Conservation (phyloP, 495 filamentous ascomycete genomes). For the Margaritispora aquatica region DNA sequence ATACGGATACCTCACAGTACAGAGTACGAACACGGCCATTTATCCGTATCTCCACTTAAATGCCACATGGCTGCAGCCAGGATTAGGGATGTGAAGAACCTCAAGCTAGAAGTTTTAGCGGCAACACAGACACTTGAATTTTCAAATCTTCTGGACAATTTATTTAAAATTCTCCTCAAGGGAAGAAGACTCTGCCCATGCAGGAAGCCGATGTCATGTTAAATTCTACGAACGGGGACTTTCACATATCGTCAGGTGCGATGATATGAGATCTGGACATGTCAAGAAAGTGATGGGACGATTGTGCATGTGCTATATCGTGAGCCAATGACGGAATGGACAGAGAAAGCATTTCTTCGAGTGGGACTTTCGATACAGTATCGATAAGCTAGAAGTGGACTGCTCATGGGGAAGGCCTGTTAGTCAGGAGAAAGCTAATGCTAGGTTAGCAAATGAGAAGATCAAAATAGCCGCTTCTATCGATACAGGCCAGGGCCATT, state of each 20-base stretch:
- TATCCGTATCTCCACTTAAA: neutral
- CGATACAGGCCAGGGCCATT: neutral
- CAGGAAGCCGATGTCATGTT: constrained; percentile 22
- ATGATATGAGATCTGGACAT: constrained; percentile 7
- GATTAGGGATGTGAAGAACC: neutral
- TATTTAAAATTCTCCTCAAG: constrained; percentile 5
- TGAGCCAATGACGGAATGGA: neutral
- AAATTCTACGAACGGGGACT: constrained; percentile 13
- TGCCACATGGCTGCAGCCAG: constrained; percentile 1
- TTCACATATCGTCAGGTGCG: constrained; percentile 18
- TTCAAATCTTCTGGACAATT: constrained; percentile 2
- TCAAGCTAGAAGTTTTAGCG: neutral
- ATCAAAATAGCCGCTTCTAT: constrained; percentile 11
- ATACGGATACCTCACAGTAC: no score
- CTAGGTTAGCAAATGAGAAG: constrained; percentile 11
- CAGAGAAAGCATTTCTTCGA: no score
- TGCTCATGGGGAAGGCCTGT: constrained; percentile 2
- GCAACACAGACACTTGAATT: neutral
- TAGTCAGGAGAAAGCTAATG: neutral
- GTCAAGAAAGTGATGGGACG: neutral
- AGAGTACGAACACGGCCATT: no score
- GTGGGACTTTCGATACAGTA: no score
- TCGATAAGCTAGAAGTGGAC: neutral
- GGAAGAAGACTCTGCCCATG: constrained; percentile 8
- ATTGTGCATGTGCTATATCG: neutral